A percentile compares a stretch with the other conserved stretches of the same genome.
Evolutionary conservation across 495 filamentous ascomycete genomes (phyloP).

Genomic region (Mytilinidion resinicola): DNA sequence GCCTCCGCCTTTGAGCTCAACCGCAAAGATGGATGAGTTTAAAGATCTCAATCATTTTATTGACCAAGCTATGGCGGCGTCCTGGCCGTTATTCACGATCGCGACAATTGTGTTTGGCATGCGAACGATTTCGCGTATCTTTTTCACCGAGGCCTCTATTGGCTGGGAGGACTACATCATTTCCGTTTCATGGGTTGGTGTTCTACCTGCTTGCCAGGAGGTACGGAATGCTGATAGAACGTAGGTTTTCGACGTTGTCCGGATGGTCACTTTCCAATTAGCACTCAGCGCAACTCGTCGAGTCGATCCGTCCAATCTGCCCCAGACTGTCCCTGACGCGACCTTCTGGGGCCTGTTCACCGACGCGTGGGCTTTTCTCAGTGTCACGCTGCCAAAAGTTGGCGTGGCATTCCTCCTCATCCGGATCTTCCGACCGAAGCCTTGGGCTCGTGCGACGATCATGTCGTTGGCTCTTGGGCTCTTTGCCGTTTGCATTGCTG

Average conservation of each 20-base stretch:
- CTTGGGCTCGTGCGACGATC: neutral
- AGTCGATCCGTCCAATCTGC: neutral
- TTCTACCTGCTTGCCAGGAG: no score
- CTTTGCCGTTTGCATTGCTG: neutral
- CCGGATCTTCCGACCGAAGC: slow-evolving; percentile 2
- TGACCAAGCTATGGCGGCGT: no score
- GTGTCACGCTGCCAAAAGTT: slow-evolving; percentile 5
- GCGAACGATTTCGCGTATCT: no score
- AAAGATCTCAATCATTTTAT: no score
- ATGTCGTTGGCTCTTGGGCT: neutral
- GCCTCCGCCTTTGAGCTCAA: no score
- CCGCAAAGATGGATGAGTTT: no score
- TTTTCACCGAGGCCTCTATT: no score
- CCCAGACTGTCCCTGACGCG: neutral
- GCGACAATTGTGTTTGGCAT: no score
- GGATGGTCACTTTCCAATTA: slow-evolving; percentile 4
- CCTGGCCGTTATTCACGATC: no score
- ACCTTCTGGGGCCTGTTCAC: slow-evolving; percentile 8
- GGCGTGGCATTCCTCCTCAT: slow-evolving; percentile 4
- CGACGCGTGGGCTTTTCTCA: slow-evolving; percentile 6
- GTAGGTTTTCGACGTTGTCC: neutral
- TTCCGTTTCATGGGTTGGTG: no score
- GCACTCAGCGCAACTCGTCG: slow-evolving; percentile 1
- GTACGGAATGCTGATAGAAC: no score
- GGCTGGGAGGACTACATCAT: no score